Percentiles rank a stretch among this genome's conserved stretches.
Evolutionary conservation across 169 alveolate species (phyloP).

Genomic region (Pseudocohnilembus persalinus): DNA sequence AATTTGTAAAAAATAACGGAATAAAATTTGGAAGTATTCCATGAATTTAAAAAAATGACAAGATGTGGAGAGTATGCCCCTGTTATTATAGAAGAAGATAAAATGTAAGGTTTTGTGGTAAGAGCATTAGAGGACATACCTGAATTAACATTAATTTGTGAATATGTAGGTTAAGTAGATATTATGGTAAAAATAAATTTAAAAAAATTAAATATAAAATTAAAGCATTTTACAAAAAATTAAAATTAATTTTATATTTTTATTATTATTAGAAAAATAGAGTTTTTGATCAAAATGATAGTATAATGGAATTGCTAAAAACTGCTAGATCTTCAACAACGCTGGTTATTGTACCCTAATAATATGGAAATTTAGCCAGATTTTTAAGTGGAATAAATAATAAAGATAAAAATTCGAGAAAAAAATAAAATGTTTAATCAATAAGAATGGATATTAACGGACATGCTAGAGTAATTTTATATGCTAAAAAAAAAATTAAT

Average conservation of each 20-base stretch:
- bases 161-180: constrained; percentile 73
- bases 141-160: constrained; percentile 66
- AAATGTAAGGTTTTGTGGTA: constrained; percentile 65
- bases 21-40: constrained; percentile 45
- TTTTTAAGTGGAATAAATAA: constrained; percentile 73
- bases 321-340: constrained; percentile 63
- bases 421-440: constrained; percentile 67
- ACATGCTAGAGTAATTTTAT: constrained; percentile 59
- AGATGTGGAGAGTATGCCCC: constrained; percentile 70
- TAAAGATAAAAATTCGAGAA: constrained; percentile 45
- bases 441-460: constrained; percentile 70
- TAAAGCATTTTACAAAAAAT: too few relatives aligned
- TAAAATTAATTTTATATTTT: too few relatives aligned
- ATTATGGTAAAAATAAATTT: constrained; percentile 17
- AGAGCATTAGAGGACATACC: constrained; percentile 66
- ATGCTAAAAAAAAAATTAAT: constrained; percentile 63
- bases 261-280: constrained; percentile 45
- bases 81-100: constrained; percentile 59
- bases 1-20: constrained; percentile 49
- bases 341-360: constrained; percentile 65
- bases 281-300: constrained; percentile 67
- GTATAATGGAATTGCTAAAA: constrained; percentile 70
- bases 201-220: too few relatives aligned
- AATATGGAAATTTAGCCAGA: constrained; percentile 71
- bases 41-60: constrained; percentile 58